Conservation (phyloP, 257 asterid genomes). For the Solanum tarijense region DNA sequence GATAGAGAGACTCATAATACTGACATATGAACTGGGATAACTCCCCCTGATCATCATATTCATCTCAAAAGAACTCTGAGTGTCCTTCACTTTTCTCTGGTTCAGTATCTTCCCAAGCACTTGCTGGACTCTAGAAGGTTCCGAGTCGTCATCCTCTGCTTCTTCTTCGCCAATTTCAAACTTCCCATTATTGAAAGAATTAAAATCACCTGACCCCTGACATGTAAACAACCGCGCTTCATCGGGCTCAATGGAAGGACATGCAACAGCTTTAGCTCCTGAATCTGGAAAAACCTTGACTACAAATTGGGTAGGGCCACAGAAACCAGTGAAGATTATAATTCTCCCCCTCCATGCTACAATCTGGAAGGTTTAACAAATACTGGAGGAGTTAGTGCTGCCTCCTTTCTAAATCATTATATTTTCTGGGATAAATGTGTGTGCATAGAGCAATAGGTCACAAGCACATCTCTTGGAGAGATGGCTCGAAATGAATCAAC, state of each 20-base stretch:
- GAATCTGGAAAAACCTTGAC: conserved; percentile 77
- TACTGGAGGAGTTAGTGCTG: conserved; percentile 1
- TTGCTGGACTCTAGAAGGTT: conserved; percentile 47
- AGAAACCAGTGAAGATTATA: conserved; percentile 64
- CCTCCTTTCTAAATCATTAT: background rate
- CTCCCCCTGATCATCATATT: conserved; percentile 63
- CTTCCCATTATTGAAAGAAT: conserved; percentile 50
- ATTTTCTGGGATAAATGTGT: background rate
- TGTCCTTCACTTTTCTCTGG: conserved; percentile 49
- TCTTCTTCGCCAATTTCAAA: conserved; percentile 89
- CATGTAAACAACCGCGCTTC: conserved; percentile 51
- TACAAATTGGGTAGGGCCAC: conserved; percentile 65
- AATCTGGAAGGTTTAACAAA: conserved; percentile 30
- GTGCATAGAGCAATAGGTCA: background rate
- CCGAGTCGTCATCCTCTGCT: conserved; percentile 30
- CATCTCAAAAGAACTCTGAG: conserved; percentile 40
- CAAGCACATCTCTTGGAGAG: background rate
- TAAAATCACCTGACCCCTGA: conserved; percentile 65
- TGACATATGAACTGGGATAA: conserved; percentile 54
- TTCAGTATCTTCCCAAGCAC: conserved; percentile 88
- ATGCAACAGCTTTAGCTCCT: conserved; percentile 82
- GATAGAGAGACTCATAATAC: conserved; percentile 56
- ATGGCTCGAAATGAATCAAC: background rate
- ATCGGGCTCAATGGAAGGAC: conserved; percentile 83
- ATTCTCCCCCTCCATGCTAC: conserved; percentile 95